Evolutionary conservation across 2,329 filamentous ascomycete species (phyloP).

Genomic region (Arthrobotrys iridis): DNA sequence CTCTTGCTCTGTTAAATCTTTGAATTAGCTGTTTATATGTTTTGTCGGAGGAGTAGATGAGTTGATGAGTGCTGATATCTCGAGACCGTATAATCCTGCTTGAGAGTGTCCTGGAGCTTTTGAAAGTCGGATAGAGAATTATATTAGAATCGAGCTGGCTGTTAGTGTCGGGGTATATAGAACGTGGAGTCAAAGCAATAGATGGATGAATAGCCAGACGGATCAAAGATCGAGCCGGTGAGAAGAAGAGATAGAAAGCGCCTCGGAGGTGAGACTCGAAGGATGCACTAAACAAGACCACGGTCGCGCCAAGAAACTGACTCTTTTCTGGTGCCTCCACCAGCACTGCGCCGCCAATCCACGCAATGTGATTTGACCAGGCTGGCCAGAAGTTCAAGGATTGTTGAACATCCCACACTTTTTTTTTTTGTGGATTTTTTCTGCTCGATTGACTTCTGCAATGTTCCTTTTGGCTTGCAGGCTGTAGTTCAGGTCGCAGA

Average conservation of each 20-base stretch:
- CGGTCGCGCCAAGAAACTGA: conserved; percentile 12
- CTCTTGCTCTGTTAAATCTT: neutral
- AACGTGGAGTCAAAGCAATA: neutral
- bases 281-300: conserved; percentile 26
- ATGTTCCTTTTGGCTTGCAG: conserved; percentile 29
- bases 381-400: conserved; percentile 28
- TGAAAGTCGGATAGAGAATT: conserved; percentile 3
- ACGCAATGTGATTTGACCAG: conserved; percentile 42
- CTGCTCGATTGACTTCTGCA: conserved; percentile 30
- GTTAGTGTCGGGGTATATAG: neutral
- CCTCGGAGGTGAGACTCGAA: conserved; percentile 41
- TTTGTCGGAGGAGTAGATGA: neutral
- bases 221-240: conserved; percentile 17
- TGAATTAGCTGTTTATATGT: neutral
- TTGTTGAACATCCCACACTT: conserved; percentile 1
- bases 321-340: neutral
- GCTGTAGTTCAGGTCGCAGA: neutral
- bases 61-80: neutral
- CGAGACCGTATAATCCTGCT: neutral
- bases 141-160: too few relatives aligned
- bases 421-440: too few relatives aligned
- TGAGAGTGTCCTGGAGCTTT: neutral
- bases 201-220: conserved; percentile 5
- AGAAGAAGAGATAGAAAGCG: conserved; percentile 17
- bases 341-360: conserved; percentile 22